phyloP scores from a whole-genome alignment of 306 rosid genomes.

The Cyamopsis tetragonoloba region DNA sequence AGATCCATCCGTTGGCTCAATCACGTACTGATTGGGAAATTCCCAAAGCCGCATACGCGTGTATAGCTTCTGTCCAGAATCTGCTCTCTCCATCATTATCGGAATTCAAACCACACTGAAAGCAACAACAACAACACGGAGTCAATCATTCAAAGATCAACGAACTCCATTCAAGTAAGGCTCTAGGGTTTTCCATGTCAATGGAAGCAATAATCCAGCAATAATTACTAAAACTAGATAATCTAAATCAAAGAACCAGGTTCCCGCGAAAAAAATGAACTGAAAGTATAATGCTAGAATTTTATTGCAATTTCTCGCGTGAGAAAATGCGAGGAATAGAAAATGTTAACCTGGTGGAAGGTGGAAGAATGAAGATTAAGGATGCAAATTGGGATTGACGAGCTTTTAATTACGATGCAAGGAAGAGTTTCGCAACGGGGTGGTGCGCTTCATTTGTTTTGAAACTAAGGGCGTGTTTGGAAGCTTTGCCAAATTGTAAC shows the following conservation, averaged over 20 bases:
- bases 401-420: not conserved
- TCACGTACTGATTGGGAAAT: constrained; percentile 66
- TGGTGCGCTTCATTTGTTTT: not conserved
- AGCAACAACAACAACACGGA: not conserved
- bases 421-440: not conserved
- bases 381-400: not conserved
- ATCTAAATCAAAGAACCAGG: not conserved
- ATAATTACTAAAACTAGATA: not conserved
- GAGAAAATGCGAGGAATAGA: not conserved
- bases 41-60: constrained; percentile 75
- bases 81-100: constrained; percentile 64
- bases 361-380: not conserved
- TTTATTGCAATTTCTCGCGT: not conserved
- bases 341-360: constrained; percentile 12
- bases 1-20: constrained; percentile 82
- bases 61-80: constrained; percentile 57
- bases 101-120: constrained; percentile 20
- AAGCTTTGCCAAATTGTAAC: not conserved
- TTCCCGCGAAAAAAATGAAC: constrained; percentile 15
- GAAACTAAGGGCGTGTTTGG: constrained; percentile 22
- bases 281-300: not conserved
- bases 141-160: not conserved
- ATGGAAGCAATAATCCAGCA: not conserved
- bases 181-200: not conserved
- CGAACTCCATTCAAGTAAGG: not conserved